Evolutionary conservation across 768 basidiomycete species (phyloP).

Genomic region (Termitomyces sp.): DNA sequence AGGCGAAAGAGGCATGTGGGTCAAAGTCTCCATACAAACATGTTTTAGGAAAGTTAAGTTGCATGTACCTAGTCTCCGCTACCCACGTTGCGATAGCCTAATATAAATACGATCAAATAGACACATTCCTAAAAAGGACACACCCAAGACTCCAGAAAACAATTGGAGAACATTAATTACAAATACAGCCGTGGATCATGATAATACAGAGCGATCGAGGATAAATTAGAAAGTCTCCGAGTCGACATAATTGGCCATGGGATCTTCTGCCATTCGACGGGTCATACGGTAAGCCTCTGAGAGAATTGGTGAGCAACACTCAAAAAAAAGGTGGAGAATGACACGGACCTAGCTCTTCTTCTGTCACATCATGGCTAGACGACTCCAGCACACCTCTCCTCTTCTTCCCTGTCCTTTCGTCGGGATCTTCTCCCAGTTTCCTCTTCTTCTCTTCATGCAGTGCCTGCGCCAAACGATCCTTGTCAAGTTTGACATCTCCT

Average conservation of each 20-base stretch:
- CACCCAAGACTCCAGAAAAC: not conserved
- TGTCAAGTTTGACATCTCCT: slow-evolving; percentile 72
- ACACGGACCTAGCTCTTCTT: slow-evolving; percentile 71
- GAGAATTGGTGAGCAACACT: slow-evolving; percentile 14
- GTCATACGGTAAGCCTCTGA: slow-evolving; percentile 91
- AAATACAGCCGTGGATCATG: not conserved
- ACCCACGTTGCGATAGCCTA: not conserved
- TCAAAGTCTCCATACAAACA: not conserved
- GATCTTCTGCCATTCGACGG: slow-evolving; percentile 72
- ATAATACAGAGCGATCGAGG: not conserved
- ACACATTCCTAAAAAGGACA: not conserved
- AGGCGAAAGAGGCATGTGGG: slow-evolving; percentile 36
- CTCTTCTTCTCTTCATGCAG: slow-evolving; percentile 78
- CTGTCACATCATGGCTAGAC: slow-evolving; percentile 76
- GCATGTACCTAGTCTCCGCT: not conserved
- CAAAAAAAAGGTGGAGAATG: slow-evolving; percentile 19
- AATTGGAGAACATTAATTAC: not conserved
- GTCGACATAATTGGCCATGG: slow-evolving; percentile 92
- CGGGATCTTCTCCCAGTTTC: slow-evolving; percentile 55
- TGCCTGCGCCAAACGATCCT: slow-evolving; percentile 62
- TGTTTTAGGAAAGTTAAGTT: not conserved
- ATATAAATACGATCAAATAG: not conserved
- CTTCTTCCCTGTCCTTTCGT: slow-evolving; percentile 57
- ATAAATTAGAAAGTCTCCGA: slow-evolving; percentile 22
- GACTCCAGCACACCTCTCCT: slow-evolving; percentile 43